A percentile compares a stretch with the other conserved stretches of the same genome.
Conservation (phyloP, 345 rosid genomes). For the Bruguiera gymnorhiza region DNA sequence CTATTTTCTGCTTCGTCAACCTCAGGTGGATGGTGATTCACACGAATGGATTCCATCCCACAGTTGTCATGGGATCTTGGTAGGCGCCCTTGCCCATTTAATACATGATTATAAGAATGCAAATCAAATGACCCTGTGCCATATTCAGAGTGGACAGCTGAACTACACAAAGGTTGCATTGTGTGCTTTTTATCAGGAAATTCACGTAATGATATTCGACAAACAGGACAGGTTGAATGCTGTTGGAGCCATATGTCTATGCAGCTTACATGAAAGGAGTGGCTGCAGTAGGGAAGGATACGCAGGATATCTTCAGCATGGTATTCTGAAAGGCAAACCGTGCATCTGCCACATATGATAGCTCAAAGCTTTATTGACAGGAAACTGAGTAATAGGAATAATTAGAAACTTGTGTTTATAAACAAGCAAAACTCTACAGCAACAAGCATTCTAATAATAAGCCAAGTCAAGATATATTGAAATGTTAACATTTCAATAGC, state of each 20-base stretch:
- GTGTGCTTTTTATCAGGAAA: constrained; percentile 42
- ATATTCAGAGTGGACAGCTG: constrained; percentile 46
- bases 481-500: no score
- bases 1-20: constrained; percentile 28
- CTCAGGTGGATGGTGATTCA: constrained; percentile 23
- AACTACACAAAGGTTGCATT: constrained; percentile 69
- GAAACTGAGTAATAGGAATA: neutral
- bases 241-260: constrained; percentile 76
- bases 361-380: neutral
- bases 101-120: constrained; percentile 38
- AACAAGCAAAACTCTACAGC: no score
- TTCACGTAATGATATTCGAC: constrained; percentile 63
- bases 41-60: constrained; percentile 33
- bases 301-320: constrained; percentile 54
- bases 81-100: constrained; percentile 31
- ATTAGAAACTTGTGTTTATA: no score
- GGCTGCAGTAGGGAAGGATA: constrained; percentile 73
- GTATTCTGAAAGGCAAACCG: constrained; percentile 71
- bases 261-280: constrained; percentile 64
- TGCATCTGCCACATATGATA: constrained; percentile 43
- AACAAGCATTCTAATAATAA: no score
- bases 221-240: constrained; percentile 75
- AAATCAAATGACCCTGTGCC: constrained; percentile 28
- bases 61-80: constrained; percentile 27
- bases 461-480: no score